Evolutionary conservation across 495 filamentous ascomycete genomes (phyloP).

Genomic region (Hypoxylon fragiforme): DNA sequence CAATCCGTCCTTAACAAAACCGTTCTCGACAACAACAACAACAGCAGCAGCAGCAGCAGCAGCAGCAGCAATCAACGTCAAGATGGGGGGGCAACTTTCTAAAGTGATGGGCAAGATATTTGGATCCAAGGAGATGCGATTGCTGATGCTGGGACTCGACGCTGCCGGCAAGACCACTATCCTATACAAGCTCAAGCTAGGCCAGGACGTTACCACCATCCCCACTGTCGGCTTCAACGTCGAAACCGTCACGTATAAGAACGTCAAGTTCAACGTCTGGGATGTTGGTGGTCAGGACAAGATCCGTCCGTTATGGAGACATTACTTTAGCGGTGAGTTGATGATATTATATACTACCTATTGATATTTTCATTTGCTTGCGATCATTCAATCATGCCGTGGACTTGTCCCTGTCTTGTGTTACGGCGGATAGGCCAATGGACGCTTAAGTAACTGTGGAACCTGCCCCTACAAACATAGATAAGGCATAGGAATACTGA

Average conservation of each 20-base stretch:
- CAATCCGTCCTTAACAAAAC: neutral
- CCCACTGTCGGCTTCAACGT: constrained; percentile 99
- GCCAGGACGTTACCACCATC: constrained; percentile 98
- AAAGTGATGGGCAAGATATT: constrained; percentile 98
- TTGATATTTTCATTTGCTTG: neutral
- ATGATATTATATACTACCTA: constrained; percentile 5
- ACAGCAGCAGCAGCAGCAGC: too few relatives aligned
- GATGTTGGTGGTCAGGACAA: constrained; percentile 99
- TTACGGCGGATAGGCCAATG: neutral
- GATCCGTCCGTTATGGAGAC: constrained; percentile 95
- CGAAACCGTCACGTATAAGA: constrained; percentile 98
- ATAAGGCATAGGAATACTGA: too few relatives aligned
- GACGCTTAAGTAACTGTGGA: too few relatives aligned
- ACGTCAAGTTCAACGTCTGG: constrained; percentile 99
- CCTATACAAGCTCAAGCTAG: constrained; percentile 98
- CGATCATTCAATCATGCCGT: neutral
- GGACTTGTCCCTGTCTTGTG: neutral
- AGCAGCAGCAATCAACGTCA: constrained; percentile 29
- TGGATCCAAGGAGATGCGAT: constrained; percentile 97
- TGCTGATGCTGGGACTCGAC: constrained; percentile 96
- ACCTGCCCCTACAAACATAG: too few relatives aligned
- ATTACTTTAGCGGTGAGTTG: constrained; percentile 90
- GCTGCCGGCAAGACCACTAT: constrained; percentile 99
- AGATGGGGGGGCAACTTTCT: constrained; percentile 79
- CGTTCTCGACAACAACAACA: constrained; percentile 1